phyloP scores from a whole-genome alignment of 116 monocot species.

The Trichopus zeylanicus region DNA sequence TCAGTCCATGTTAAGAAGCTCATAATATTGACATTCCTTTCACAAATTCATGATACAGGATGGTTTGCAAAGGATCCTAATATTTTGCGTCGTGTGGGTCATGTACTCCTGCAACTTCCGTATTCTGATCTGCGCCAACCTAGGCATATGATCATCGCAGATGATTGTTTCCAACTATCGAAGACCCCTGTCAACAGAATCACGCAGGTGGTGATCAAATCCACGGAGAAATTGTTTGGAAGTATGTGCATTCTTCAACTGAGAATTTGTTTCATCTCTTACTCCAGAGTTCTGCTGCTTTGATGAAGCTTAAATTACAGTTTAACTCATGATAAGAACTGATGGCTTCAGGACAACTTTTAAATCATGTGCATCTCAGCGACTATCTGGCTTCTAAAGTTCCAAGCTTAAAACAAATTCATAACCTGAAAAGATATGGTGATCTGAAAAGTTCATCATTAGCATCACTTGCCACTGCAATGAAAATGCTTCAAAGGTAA shows the following conservation, averaged over 20 bases:
- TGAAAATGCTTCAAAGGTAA: conserved; percentile 67
- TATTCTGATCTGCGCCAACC: conserved; percentile 49
- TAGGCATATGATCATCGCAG: conserved; percentile 71
- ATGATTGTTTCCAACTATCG: conserved; percentile 76
- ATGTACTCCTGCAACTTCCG: conserved; percentile 71
- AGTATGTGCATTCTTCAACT: conserved; percentile 38
- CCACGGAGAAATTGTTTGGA: conserved; percentile 78
- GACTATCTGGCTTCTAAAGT: conserved; percentile 63
- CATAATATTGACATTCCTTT: neutral
- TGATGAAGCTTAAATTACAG: too few relatives aligned
- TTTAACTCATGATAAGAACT: too few relatives aligned
- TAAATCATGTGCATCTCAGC: conserved; percentile 66
- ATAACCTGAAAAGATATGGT: conserved; percentile 25
- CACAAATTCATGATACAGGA: conserved; percentile 38
- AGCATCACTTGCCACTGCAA: conserved; percentile 59
- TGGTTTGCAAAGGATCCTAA: conserved; percentile 78
- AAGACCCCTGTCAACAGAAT: conserved; percentile 36
- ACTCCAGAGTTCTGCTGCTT: neutral
- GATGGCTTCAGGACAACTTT: conserved; percentile 50
- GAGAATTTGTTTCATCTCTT: neutral
- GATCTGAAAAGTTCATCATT: conserved; percentile 35
- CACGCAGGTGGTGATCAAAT: conserved; percentile 63
- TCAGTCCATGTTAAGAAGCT: neutral
- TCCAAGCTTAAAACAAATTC: conserved; percentile 55
- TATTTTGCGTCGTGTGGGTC: conserved; percentile 68